These are phyloP conservation scores for Colletotrichum zoysiae DNA, from an alignment of 2,329 filamentous ascomycete species.

Conservation along the genomic window DNA sequence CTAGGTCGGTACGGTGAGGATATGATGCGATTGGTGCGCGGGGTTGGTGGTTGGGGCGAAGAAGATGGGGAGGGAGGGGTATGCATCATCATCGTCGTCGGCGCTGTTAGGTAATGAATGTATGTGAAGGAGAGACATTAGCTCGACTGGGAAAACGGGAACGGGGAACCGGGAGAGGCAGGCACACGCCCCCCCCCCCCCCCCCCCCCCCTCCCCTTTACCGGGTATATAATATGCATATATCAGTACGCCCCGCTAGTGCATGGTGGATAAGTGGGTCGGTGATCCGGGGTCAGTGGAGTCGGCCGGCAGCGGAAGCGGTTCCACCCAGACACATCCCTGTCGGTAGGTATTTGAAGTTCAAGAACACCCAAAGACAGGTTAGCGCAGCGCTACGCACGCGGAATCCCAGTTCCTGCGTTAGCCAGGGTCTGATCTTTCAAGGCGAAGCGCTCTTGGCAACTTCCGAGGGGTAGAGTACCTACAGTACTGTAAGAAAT, in stretches of 20 bases:
- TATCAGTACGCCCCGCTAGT: conserved; percentile 21
- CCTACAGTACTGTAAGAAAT: neutral
- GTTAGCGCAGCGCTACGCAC: conserved; percentile 27
- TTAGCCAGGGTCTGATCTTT: conserved; percentile 31
- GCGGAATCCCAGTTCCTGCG: conserved; percentile 42
- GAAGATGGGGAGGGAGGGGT: conserved; percentile 3
- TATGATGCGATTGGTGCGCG: neutral
- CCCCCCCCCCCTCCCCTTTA: too few relatives aligned
- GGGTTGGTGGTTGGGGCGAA: neutral
- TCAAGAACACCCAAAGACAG: neutral
- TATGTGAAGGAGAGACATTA: conserved; percentile 17
- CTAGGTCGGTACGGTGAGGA: conserved; percentile 14
- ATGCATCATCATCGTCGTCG: neutral
- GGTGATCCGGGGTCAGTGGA: neutral
- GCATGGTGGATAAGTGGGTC: neutral
- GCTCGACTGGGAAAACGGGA: neutral
- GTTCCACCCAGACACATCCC: conserved; percentile 8
- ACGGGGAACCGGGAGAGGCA: conserved; percentile 2
- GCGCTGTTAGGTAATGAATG: neutral
- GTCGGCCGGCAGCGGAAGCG: conserved; percentile 22
- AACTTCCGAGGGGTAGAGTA: neutral
- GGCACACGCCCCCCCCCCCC: conserved; percentile 25
- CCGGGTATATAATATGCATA: conserved; percentile 6
- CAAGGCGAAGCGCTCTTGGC: conserved; percentile 38
- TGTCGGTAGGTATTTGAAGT: too few relatives aligned